Percentiles rank a stretch among this genome's conserved stretches.
phyloP scores from a whole-genome alignment of 345 rosid species.

The Aethionema arabicum region DNA sequence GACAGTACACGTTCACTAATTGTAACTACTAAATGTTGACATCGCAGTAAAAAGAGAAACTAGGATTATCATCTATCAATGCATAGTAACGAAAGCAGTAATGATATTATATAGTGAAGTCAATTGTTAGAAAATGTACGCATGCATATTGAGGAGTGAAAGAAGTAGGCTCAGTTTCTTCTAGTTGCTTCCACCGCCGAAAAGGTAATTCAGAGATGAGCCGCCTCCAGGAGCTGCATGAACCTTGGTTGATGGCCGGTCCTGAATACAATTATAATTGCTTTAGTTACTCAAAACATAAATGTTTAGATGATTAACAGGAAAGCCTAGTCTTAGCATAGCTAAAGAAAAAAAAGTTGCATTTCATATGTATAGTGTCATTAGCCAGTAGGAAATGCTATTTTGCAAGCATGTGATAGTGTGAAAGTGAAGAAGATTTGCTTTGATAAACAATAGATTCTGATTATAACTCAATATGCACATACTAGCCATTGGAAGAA shows the following conservation, averaged over 20 bases:
- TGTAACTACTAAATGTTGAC: no score
- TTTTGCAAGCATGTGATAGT: background rate
- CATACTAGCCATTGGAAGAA: no score
- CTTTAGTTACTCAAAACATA: background rate
- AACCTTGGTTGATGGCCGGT: conserved; percentile 53
- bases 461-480: no score
- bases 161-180: background rate
- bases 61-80: no score
- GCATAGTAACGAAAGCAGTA: no score
- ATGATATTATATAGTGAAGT: no score
- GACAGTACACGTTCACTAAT: no score
- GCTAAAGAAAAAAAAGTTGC: background rate
- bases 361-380: background rate
- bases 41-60: no score
- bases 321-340: background rate
- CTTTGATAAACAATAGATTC: no score
- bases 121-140: no score
- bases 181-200: conserved; percentile 40
- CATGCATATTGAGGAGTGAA: background rate
- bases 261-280: conserved; percentile 34
- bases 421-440: no score
- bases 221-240: conserved; percentile 55
- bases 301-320: background rate
- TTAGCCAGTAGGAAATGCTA: background rate
- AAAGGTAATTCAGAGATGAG: conserved; percentile 48